Evolutionary conservation across 805 yeast genomes (phyloP), one percentile per base, ranked within the genome.

Genomic region (Teunomyces aglyptinius): DNA sequence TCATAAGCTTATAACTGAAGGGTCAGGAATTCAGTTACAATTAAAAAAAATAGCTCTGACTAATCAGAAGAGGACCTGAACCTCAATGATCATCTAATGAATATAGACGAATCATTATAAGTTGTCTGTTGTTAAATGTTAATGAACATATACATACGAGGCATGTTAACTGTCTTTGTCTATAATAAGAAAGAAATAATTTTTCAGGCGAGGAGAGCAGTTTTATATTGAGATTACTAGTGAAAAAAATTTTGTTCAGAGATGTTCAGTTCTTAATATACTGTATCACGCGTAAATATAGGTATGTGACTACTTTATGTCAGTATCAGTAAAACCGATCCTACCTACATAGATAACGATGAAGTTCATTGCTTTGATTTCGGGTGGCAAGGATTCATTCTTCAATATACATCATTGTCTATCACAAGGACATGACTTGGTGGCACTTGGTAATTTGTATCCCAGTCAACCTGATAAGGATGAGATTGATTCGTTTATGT

Each of bases 361-460:
- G 99, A 90, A 89, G 64, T 88, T 91, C 60, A 87, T 90, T 28
- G 99, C 96, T 0, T 73, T 94, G 18, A 82, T 94, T 0, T 88
- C 96, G 0, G 99, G 99, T 4, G 99, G 99, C 0, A 94, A 94
- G 59, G 99, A 94, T 64, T 91, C 97, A 6, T 89, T 91, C 68
- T 94, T 78, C 64, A 94, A 91, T 60, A 82, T 92, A 12, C 68
- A 89, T 32, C 96, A 94, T 61, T 89, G 98, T 58, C 61, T 87
- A n/a, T 75, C 78, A 2, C 81, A 86, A 44, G 96, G 95, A 11
- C 99, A 94, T 67, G 87, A 88, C 56, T 70, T 94, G 5, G 80
- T 80, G 0, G 97, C 96, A 1, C 65, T 92, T 40, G 98, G 90
- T 0, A 94, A 94, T 58, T 65, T 94, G 50, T 81, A 82, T 57